Evolutionary conservation across 108 stramenopile genomes (phyloP).

Genomic region (Cyclotella sp.): DNA sequence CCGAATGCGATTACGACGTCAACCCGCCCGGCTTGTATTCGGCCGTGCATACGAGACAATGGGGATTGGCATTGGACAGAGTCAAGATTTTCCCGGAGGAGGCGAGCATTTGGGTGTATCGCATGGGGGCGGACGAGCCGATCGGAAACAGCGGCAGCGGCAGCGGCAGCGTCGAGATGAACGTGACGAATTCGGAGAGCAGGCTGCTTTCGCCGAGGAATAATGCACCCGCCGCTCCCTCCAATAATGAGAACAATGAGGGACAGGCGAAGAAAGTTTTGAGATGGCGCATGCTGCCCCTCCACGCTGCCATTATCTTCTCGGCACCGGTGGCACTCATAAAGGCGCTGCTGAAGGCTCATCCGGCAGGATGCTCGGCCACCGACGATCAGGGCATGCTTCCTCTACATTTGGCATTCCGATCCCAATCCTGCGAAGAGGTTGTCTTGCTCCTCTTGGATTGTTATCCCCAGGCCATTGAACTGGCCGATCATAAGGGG

Average conservation of each 20-base stretch:
- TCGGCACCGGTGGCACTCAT: conserved; percentile 60
- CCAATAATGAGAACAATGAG: conserved; percentile 16
- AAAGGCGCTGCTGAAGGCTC: conserved; percentile 54
- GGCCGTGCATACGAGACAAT: conserved; percentile 71
- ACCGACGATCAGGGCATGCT: conserved; percentile 85
- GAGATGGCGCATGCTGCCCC: conserved; percentile 77
- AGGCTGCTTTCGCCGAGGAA: conserved; percentile 14
- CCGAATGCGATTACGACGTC: conserved; percentile 65
- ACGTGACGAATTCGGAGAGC: not conserved
- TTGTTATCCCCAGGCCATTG: conserved; percentile 73
- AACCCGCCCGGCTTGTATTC: conserved; percentile 69
- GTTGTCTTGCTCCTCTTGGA: conserved; percentile 70
- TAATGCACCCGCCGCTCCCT: not conserved
- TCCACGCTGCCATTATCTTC: conserved; percentile 80
- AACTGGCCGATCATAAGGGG: conserved; percentile 31
- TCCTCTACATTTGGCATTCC: conserved; percentile 75
- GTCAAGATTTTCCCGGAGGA: conserved; percentile 68
- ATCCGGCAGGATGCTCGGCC: conserved; percentile 56
- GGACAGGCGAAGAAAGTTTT: conserved; percentile 29
- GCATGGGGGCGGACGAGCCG: conserved; percentile 1
- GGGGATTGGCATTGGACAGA: conserved; percentile 63
- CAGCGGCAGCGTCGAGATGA: not conserved
- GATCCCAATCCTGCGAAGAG: conserved; percentile 63
- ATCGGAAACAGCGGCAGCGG: not conserved
- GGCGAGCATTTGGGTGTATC: conserved; percentile 69